Base-by-base conservation (phyloP, 169 alveolate species). In the Eimeria falciformis region DNA sequence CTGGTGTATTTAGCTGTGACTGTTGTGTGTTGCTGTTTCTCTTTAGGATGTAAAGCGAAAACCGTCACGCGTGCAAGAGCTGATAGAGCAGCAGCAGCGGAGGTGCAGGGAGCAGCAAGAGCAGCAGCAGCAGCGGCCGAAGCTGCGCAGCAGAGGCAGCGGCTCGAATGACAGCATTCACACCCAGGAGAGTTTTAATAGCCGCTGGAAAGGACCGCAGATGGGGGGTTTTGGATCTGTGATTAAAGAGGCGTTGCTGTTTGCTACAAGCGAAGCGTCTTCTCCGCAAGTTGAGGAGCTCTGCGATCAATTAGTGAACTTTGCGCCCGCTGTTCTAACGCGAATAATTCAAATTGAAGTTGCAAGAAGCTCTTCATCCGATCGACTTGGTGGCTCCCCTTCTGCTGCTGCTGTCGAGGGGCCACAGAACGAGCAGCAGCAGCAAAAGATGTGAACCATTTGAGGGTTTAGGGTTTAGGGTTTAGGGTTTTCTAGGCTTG, bases 11-110 rank as follows among this genome's bases (percentile, higher is more conserved):
- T 2, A 33, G 40, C 17, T 53, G 5, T 53, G 65, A 53, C 18
- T 3, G 3, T 2, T 45, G 37, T 46, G 14, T 46, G 37, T 18
- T 12, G 18, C 40, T 21, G 7, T 43, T 21, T 25, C 58, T 33
- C 25, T 37, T 73, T 46, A 43, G 66, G 37, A 9, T 4, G 17
- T 45, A 23, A 4, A 21, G 46, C 25, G n/a, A 18, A 53, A n/a
- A 27, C 55, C 75, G 9, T 56, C 75, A 12, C 75, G 75, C 18
- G 89, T 56, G 75, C 89, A 79, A 56, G 77, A 79, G 75, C 89
- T 79, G 55, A 79, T 79, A 14, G 9, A 56, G 45, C 47, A 77
- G 86, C 86, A 43, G 23, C 86, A 77, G 68, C 86, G 86, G 45
- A 21, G 71, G 47, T 56, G 75, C 46, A 29, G 53, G 40, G 58